Conservation (phyloP, 1,139 yeast genomes). For the Candida glucosophila region DNA sequence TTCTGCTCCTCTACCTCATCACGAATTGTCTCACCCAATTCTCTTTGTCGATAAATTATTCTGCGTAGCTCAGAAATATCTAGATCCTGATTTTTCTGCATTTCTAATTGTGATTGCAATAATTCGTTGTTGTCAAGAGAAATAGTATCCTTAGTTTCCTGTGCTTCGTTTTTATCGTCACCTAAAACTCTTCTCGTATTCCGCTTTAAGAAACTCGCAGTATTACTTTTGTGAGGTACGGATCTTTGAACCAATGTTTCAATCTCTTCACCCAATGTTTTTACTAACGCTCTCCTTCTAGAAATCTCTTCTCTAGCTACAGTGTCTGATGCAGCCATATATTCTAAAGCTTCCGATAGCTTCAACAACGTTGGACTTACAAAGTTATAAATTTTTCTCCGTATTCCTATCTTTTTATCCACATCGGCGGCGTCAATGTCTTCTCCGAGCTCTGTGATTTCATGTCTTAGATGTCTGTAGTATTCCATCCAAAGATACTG, state of each 20-base stretch:
- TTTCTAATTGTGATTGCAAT: slow-evolving; percentile 53
- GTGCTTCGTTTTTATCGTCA: slow-evolving; percentile 18
- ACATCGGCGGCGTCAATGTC: slow-evolving; percentile 7
- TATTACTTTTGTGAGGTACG: neutral
- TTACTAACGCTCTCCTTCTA: too few relatives aligned
- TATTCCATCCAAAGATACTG: slow-evolving; percentile 32
- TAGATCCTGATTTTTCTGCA: slow-evolving; percentile 57
- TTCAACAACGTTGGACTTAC: too few relatives aligned
- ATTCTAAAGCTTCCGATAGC: too few relatives aligned
- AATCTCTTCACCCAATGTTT: too few relatives aligned
- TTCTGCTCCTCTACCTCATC: slow-evolving; percentile 72
- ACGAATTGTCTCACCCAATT: slow-evolving; percentile 66
- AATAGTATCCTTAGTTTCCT: slow-evolving; percentile 61
- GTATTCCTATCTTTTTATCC: slow-evolving; percentile 9
- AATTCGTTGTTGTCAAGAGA: slow-evolving; percentile 50
- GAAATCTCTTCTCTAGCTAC: too few relatives aligned
- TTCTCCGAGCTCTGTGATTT: slow-evolving; percentile 17
- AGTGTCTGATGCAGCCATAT: too few relatives aligned
- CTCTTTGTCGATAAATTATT: slow-evolving; percentile 57
- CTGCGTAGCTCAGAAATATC: slow-evolving; percentile 50
- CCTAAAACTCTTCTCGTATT: slow-evolving; percentile 44
- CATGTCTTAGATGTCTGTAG: slow-evolving; percentile 23
- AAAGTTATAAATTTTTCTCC: too few relatives aligned
- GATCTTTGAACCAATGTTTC: neutral
- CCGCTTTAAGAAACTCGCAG: neutral